These are phyloP conservation scores for Teratosphaeria viscida DNA, from an alignment of 2,329 filamentous ascomycete species.

Conservation along the genomic window DNA sequence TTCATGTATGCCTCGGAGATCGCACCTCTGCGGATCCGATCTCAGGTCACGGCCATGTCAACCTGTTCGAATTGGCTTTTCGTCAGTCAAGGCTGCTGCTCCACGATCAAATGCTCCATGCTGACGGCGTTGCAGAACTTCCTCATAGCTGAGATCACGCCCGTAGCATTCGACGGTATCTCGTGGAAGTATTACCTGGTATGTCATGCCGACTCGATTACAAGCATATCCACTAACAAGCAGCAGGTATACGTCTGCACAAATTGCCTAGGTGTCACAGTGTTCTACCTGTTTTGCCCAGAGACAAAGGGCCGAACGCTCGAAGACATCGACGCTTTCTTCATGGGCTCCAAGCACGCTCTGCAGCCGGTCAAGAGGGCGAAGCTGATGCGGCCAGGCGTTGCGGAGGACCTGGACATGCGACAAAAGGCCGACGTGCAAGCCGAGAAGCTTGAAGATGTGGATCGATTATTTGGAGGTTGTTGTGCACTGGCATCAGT, in stretches of 20 bases:
- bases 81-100: background rate
- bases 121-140: slow-evolving; percentile 29
- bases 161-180: slow-evolving; percentile 48
- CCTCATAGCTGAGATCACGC: slow-evolving; percentile 32
- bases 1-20: slow-evolving; percentile 27
- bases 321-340: slow-evolving; percentile 22
- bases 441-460: background rate
- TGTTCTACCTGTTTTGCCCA: slow-evolving; percentile 19
- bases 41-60: slow-evolving; percentile 25
- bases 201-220: background rate
- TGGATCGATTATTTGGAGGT: slow-evolving; percentile 2
- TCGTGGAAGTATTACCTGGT: slow-evolving; percentile 17
- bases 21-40: slow-evolving; percentile 19
- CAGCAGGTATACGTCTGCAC: slow-evolving; percentile 46
- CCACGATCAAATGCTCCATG: background rate
- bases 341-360: slow-evolving; percentile 12
- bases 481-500: too few species aligned
- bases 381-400: slow-evolving; percentile 12
- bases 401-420: slow-evolving; percentile 9
- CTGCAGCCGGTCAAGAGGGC: slow-evolving; percentile 14
- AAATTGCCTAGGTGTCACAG: slow-evolving; percentile 43
- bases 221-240: background rate
- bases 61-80: slow-evolving; percentile 50
- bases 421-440: slow-evolving; percentile 6
- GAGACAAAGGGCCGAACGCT: slow-evolving; percentile 19